These are phyloP conservation scores for Schizochytrium sp. DNA, from an alignment of 108 stramenopile genomes.

Conservation along the genomic window DNA sequence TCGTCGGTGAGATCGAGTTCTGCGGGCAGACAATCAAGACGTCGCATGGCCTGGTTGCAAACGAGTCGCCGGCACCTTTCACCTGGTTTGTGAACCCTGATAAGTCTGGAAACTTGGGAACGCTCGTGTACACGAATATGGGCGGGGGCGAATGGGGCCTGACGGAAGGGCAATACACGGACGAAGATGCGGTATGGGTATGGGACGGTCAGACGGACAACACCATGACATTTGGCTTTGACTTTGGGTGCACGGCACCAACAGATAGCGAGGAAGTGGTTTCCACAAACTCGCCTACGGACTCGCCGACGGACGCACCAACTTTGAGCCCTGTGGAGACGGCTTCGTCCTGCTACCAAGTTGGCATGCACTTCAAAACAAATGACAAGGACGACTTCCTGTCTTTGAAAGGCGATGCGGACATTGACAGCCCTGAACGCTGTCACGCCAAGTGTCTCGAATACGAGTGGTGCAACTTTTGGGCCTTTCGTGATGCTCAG, in stretches of 20 bases:
- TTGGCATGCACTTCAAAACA: too few species aligned
- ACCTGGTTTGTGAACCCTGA: not conserved
- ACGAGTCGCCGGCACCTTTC: not conserved
- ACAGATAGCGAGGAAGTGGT: too few species aligned
- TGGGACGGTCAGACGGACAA: not conserved
- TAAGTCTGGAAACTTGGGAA: not conserved
- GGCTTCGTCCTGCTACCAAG: too few species aligned
- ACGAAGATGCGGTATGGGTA: not conserved
- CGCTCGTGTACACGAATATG: not conserved
- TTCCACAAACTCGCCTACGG: too few species aligned
- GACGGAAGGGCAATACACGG: not conserved
- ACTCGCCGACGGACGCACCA: too few species aligned
- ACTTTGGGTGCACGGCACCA: not conserved
- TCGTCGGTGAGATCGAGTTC: not conserved
- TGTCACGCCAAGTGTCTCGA: too few species aligned
- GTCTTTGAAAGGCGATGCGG: too few species aligned
- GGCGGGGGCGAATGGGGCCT: not conserved
- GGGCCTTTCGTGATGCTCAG: too few species aligned
- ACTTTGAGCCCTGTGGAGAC: too few species aligned
- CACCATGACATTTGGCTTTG: not conserved
- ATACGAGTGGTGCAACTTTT: too few species aligned
- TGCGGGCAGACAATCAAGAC: not conserved
- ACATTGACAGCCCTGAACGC: too few species aligned
- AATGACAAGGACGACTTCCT: too few species aligned
- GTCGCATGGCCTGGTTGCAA: not conserved